Base-by-base conservation (phyloP, 192 early-diverging fungal species). In the Entomortierella parvispora region DNA sequence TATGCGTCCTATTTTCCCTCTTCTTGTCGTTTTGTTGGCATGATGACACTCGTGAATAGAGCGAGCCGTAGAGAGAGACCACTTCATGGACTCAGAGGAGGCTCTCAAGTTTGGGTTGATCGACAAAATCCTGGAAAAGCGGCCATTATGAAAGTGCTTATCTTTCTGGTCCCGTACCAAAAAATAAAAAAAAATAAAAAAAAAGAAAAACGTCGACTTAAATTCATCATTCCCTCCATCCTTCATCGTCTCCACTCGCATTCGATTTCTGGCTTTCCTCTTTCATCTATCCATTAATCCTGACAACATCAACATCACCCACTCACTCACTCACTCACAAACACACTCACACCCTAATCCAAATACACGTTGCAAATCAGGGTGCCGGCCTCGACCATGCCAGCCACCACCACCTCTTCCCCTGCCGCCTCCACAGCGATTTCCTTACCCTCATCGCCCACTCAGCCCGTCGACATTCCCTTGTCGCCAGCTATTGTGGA, bases 31-130 rank as follows among this genome's bases (percentile, higher is more conserved):
- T 46, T 10, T 25, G 33, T 23, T n/a, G n/a, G n/a, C n/a, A n/a
- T n/a, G n/a, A n/a, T n/a, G n/a, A n/a, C n/a, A n/a, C n/a, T n/a
- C n/a, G n/a, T n/a, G n/a, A 49, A 31, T 72, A 90, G 97, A 96
- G 80, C 86, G 86, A 31, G 84, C 90, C 11, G 92, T 98, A 87
- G 97, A 99, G 80, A 82, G 97, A 51, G 97, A 99, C 71, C 91
- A 93, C 75, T 99, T 95, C 67, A 95, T 98, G 94, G 90, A 85
- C 26, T 90, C 97, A 0, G 90, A 94, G 32, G 92, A 93, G 80
- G 96, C 97, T 0, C 61, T 94, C 47, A 87, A 90, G 25, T 95
- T 96, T 88, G 96, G 97, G 7, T 81, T 99, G 28, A 94, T 99
- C 42, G 97, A 99, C 80, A 84, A 83, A 44, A 90, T 99, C 8